Percentiles rank a stretch among this genome's conserved stretches.
These are phyloP conservation scores for Rhodotorula sp. DNA, from an alignment of 1,284 basidiomycete genomes.

Conservation along the genomic window DNA sequence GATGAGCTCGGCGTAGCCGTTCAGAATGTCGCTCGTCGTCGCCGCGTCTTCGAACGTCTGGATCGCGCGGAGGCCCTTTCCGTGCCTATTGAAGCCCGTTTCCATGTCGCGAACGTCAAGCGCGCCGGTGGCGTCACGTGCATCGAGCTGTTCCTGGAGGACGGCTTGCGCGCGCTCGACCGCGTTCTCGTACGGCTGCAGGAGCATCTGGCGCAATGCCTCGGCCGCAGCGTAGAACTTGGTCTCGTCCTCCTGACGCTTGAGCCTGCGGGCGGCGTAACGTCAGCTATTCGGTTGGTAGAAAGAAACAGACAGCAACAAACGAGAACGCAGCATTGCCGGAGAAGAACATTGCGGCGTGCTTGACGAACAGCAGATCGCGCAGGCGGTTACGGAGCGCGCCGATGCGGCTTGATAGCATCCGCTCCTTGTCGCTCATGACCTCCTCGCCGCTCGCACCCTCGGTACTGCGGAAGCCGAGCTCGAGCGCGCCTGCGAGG, in stretches of 20 bases:
- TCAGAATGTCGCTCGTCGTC: conserved; percentile 34
- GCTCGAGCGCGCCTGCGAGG: conserved; percentile 27
- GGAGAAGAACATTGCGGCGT: conserved; percentile 40
- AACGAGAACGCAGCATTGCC: conserved; percentile 44
- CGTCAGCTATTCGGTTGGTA: neutral
- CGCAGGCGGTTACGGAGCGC: conserved; percentile 35
- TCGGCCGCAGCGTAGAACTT: conserved; percentile 34
- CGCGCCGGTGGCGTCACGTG: conserved; percentile 8
- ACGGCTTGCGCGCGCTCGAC: conserved; percentile 23
- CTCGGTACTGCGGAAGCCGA: conserved; percentile 32
- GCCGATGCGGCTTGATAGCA: conserved; percentile 10
- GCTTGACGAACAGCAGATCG: conserved; percentile 42
- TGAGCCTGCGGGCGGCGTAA: conserved; percentile 6
- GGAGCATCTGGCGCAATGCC: conserved; percentile 17
- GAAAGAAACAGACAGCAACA: neutral
- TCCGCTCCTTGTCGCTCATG: conserved; percentile 26
- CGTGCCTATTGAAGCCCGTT: conserved; percentile 21
- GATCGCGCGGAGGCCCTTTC: conserved; percentile 32
- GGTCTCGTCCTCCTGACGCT: conserved; percentile 28
- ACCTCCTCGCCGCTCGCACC: conserved; percentile 9
- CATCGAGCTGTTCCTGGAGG: conserved; percentile 13
- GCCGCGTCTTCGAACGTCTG: conserved; percentile 35
- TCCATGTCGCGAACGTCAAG: conserved; percentile 38
- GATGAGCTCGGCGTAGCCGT: conserved; percentile 42
- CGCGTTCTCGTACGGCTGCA: conserved; percentile 25